Evolutionary conservation across 2,329 filamentous ascomycete species (phyloP).

Genomic region (Verticillium klebahnii): DNA sequence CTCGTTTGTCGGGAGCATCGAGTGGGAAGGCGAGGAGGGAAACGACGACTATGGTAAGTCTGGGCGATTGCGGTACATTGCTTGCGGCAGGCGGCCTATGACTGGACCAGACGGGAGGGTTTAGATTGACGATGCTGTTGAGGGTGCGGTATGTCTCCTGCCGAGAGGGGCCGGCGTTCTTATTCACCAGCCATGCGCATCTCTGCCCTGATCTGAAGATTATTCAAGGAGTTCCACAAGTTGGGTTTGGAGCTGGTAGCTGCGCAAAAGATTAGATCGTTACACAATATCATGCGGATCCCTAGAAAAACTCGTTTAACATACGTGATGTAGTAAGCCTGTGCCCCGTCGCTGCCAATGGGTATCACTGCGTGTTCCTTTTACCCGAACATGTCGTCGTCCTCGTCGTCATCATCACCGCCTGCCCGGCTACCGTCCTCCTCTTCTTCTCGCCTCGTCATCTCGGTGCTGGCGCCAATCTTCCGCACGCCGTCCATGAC

Average conservation of each 20-base stretch:
- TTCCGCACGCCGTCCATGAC: constrained; percentile 85
- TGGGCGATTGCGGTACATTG: too few species aligned
- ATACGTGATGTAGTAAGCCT: not conserved
- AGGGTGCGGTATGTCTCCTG: too few species aligned
- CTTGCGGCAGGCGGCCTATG: too few species aligned
- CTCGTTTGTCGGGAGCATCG: too few species aligned
- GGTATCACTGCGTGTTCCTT: not conserved
- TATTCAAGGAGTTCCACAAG: too few species aligned
- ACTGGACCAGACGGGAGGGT: too few species aligned
- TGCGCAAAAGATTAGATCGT: not conserved
- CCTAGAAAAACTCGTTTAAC: not conserved
- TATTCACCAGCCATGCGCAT: too few species aligned
- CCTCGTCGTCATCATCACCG: constrained; percentile 59
- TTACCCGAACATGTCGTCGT: constrained; percentile 42
- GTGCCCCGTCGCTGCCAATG: not conserved
- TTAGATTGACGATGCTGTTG: too few species aligned
- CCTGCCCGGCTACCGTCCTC: constrained; percentile 59
- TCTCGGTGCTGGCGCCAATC: constrained; percentile 77
- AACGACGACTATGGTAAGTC: too few species aligned
- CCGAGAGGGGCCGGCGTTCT: too few species aligned
- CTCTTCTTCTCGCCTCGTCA: constrained; percentile 70
- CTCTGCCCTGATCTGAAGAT: too few species aligned
- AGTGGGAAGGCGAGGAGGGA: too few species aligned
- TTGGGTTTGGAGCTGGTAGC: not conserved
- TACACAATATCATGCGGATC: not conserved